Evolutionary conservation across 2,329 filamentous ascomycete species (phyloP).

Genomic region (Aspergillus jensenii): DNA sequence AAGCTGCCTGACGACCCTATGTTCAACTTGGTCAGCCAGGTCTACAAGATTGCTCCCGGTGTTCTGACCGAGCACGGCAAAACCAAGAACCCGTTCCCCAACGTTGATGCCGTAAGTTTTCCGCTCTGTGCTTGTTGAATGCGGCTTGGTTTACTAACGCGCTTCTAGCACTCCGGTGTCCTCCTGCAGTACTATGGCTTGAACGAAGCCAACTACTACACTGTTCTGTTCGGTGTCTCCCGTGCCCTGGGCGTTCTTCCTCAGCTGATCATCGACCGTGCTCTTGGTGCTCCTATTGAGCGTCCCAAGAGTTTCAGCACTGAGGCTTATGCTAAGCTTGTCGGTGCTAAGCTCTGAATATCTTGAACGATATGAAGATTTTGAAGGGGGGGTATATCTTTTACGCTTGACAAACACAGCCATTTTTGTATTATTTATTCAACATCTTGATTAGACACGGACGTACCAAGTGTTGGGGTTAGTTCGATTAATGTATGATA

Average conservation of each 20-base stretch:
- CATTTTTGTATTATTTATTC: conserved; percentile 24
- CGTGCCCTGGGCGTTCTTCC: conserved; percentile 97
- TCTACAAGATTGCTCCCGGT: conserved; percentile 99
- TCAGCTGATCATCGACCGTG: conserved; percentile 99
- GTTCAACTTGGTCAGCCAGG: conserved; percentile 99
- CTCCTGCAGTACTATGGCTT: conserved; percentile 99
- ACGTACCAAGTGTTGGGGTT: conserved; percentile 33
- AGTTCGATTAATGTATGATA: conserved; percentile 41
- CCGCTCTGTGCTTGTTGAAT: neutral
- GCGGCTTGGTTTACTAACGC: conserved; percentile 12
- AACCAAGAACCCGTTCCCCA: conserved; percentile 99
- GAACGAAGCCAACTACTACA: conserved; percentile 99
- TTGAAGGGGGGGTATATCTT: conserved; percentile 12
- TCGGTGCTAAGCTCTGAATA: conserved; percentile 81
- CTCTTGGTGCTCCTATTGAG: conserved; percentile 95
- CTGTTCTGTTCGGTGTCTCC: conserved; percentile 97
- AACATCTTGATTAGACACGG: conserved; percentile 19
- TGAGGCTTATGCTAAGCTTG: conserved; percentile 91
- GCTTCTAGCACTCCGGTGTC: conserved; percentile 79
- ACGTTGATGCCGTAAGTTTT: conserved; percentile 75
- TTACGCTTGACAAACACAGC: conserved; percentile 21
- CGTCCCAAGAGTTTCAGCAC: conserved; percentile 99
- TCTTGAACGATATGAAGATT: conserved; percentile 18
- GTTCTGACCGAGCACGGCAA: conserved; percentile 99
- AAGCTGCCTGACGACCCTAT: conserved; percentile 96